Evolutionary conservation across 2,329 filamentous ascomycete genomes (phyloP).

Genomic region (Talaromyces sp.): DNA sequence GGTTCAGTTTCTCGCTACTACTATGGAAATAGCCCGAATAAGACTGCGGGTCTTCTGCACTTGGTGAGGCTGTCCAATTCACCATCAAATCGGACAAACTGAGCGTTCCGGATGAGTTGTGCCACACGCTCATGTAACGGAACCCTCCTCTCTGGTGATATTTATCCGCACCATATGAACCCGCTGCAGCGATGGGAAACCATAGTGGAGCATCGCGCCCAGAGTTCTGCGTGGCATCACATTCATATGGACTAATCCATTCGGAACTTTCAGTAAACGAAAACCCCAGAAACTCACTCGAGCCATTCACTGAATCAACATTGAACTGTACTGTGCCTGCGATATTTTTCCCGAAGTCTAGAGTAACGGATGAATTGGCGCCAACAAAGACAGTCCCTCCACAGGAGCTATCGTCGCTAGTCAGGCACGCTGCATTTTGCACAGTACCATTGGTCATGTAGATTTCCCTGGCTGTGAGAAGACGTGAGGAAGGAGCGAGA

Average conservation of each 20-base stretch:
- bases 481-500: slow-evolving; percentile 21
- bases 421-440: slow-evolving; percentile 13
- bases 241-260: slow-evolving; percentile 44
- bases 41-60: slow-evolving; percentile 23
- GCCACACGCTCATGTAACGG: slow-evolving; percentile 41
- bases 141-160: slow-evolving; percentile 43
- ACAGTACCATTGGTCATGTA: slow-evolving; percentile 22
- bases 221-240: slow-evolving; percentile 43
- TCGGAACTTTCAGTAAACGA: slow-evolving; percentile 37
- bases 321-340: slow-evolving; percentile 33
- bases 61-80: slow-evolving; percentile 37
- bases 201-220: slow-evolving; percentile 46
- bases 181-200: slow-evolving; percentile 36
- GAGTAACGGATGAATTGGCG: slow-evolving; percentile 28
- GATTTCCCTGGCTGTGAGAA: slow-evolving; percentile 15
- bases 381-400: slow-evolving; percentile 15
- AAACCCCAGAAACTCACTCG: slow-evolving; percentile 30
- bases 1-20: slow-evolving; percentile 47
- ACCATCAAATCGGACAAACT: slow-evolving; percentile 27
- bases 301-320: slow-evolving; percentile 17
- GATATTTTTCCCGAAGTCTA: slow-evolving; percentile 36
- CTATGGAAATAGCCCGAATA: slow-evolving; percentile 50
- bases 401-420: background rate
- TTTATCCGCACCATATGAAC: slow-evolving; percentile 37
- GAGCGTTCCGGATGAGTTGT: slow-evolving; percentile 38